Base-by-base conservation (phyloP, 768 basidiomycete species). In the Suillus americanus region DNA sequence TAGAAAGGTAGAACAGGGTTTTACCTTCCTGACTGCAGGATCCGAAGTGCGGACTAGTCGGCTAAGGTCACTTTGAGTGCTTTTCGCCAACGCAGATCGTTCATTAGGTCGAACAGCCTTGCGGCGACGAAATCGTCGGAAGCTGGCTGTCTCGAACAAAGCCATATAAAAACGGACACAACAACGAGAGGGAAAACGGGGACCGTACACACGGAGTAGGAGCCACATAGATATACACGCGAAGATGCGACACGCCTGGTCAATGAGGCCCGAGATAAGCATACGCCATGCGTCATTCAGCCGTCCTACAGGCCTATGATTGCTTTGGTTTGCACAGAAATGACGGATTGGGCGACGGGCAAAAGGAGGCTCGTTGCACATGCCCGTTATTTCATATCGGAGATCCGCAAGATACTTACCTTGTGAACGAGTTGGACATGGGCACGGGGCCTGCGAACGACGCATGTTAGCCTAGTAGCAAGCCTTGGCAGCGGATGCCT, bases 61-160 rank as follows among this genome's bases (percentile, higher is more conserved):
- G 73, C 85, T 84, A 64, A 94, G 82, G 75, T 92, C 91, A 74
- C 83, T 85, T 64, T 84, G 80, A 82, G 90, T 89, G 28, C 82
- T 77, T 73, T 87, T 87, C 62, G 85, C 62, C 10, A 64, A 43
- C 16, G 62, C 23, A 14, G 67, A 64, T 41, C 62, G 38, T 41
- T 80, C 8, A 82, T 82, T 40, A 85, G 81, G 66, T 82, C 82
- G 77, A 56, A 80, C 68, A 65, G 79, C 80, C 79, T 82, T 88
- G 38, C 76, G 79, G 64, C 77, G 79, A 48, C 78, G 79, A 62
- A 84, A 74, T 57, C 75, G 77, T 14, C 64, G 65, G 43, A 76
- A 67, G 62, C 67, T 73, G 67, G 74, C 62, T 38, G 72, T 71
- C 63, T 77, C 72, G 73, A 82, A 75, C 23, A 79, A 69, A 66